A percentile compares a stretch with the other conserved stretches of the same genome.
phyloP scores from a whole-genome alignment of 192 early-diverging fungal genomes.

The Piromyces finnis region DNA sequence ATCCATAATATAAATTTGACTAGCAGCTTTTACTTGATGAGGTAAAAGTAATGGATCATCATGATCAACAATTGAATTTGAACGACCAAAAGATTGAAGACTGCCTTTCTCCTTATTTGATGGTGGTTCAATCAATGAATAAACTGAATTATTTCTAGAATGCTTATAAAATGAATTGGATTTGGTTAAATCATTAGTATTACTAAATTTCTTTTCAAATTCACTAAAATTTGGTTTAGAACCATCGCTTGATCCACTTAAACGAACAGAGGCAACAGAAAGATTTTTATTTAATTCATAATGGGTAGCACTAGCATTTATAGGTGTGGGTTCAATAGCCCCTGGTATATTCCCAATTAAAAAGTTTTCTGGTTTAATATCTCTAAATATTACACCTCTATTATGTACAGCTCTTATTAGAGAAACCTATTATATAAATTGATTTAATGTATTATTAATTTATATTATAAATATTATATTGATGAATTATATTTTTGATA shows the following conservation, averaged over 20 bases:
- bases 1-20: conserved; percentile 78
- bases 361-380: not conserved
- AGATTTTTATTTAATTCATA: not conserved
- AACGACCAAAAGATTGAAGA: not conserved
- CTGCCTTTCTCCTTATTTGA: not conserved
- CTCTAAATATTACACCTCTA: not conserved
- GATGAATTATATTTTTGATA: too few relatives aligned
- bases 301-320: not conserved
- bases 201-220: not conserved
- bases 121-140: not conserved
- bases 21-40: conserved; percentile 34
- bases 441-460: too few relatives aligned
- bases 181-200: not conserved
- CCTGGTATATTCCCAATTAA: not conserved
- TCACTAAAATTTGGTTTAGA: not conserved
- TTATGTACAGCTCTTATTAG: not conserved
- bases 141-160: not conserved
- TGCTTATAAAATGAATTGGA: not conserved
- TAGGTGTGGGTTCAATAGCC: not conserved
- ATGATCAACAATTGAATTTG: not conserved
- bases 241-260: not conserved
- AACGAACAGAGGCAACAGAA: not conserved
- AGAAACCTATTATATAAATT: too few relatives aligned
- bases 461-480: too few relatives aligned
- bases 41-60: not conserved